A percentile compares a stretch with the other conserved stretches of the same genome.
Evolutionary conservation across 306 rosid species (phyloP).

Genomic region (Sicyos baderoa): DNA sequence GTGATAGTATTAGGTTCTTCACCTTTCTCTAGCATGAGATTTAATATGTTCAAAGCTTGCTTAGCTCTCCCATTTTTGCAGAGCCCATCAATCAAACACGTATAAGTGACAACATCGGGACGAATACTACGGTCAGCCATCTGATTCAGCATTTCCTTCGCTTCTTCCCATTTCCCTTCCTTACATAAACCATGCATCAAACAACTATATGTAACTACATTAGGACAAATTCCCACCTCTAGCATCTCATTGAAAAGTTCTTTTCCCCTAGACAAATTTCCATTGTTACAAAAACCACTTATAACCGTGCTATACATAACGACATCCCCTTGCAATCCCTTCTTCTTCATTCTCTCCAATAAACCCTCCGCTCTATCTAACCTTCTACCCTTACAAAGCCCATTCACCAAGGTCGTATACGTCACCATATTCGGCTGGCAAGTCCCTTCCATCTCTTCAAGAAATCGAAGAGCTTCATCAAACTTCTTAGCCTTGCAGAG

Average conservation of each 20-base stretch:
- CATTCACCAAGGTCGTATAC: constrained; percentile 43
- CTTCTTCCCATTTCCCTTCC: constrained; percentile 57
- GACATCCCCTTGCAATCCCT: constrained; percentile 48
- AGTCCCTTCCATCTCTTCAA: constrained; percentile 50
- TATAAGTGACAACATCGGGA: constrained; percentile 55
- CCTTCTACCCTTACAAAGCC: constrained; percentile 51
- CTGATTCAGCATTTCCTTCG: constrained; percentile 39
- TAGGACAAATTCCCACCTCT: constrained; percentile 46
- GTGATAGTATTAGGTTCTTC: constrained; percentile 54
- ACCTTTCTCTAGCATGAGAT: constrained; percentile 50
- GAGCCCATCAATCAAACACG: constrained; percentile 62
- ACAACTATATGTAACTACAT: constrained; percentile 51
- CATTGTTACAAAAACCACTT: constrained; percentile 44
- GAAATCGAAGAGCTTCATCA: constrained; percentile 47
- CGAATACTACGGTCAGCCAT: constrained; percentile 43
- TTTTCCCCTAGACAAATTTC: constrained; percentile 41
- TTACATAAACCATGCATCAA: constrained; percentile 56
- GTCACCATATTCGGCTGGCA: constrained; percentile 46
- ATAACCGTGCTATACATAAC: constrained; percentile 44
- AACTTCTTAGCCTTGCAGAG: constrained; percentile 51
- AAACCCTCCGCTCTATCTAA: constrained; percentile 43
- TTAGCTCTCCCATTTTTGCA: constrained; percentile 50
- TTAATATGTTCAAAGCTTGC: constrained; percentile 43
- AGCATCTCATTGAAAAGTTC: constrained; percentile 55
- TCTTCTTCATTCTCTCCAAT: constrained; percentile 55